Conservation (phyloP, 2,329 filamentous ascomycete genomes). For the Pyrenophora graminea region DNA sequence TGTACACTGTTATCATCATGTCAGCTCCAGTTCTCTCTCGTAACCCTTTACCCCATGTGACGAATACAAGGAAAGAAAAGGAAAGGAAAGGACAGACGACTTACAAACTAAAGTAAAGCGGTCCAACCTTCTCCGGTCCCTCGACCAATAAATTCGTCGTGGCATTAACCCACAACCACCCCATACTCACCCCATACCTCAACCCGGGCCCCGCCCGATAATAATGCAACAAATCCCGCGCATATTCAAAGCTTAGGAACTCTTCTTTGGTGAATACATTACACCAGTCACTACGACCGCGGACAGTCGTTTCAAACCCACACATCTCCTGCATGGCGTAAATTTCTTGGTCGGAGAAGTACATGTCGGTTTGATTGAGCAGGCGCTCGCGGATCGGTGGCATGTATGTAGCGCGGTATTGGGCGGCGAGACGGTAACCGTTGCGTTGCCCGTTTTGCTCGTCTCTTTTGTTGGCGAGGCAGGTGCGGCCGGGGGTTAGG, state of each 20-base stretch:
- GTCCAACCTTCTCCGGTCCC: conserved; percentile 47
- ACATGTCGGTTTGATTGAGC: conserved; percentile 48
- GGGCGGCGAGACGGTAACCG: conserved; percentile 53
- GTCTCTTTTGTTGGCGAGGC: conserved; percentile 47
- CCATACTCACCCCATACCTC: conserved; percentile 58
- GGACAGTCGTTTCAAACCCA: conserved; percentile 61
- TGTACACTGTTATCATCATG: conserved; percentile 50
- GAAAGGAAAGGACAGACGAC: background rate
- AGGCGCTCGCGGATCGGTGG: conserved; percentile 53
- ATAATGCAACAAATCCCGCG: conserved; percentile 62
- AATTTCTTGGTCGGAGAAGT: conserved; percentile 54
- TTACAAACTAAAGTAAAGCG: conserved; percentile 62
- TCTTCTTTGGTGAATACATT: conserved; percentile 59
- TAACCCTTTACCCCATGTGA: too few relatives aligned
- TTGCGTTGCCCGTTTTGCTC: conserved; percentile 54
- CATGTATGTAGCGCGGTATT: conserved; percentile 56
- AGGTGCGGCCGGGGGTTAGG: conserved; percentile 59
- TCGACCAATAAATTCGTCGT: conserved; percentile 55
- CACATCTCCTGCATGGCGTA: conserved; percentile 67
- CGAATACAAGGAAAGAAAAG: background rate
- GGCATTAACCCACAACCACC: conserved; percentile 63
- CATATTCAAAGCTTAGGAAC: conserved; percentile 62
- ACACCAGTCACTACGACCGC: conserved; percentile 61
- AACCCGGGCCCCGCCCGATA: conserved; percentile 64
- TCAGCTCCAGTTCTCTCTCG: too few relatives aligned